Evolutionary conservation across 2,329 filamentous ascomycete species (phyloP), one percentile per base, ranked within the genome.

Genomic region (Coleophoma crateriformis): DNA sequence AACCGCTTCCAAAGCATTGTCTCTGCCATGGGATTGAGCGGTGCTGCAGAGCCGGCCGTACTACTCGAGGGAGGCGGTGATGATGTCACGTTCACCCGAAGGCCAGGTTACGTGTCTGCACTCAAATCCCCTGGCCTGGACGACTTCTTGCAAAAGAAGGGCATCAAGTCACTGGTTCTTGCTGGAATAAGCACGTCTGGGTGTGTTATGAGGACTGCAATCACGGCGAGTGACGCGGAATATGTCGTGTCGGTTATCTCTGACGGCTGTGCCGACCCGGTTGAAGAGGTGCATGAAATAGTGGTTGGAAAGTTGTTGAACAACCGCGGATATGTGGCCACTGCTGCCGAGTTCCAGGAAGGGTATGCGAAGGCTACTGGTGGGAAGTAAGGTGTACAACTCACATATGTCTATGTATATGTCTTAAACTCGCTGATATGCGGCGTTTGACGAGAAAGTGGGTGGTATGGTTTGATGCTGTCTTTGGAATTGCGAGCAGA

Each of bases 221-320:
- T 57, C 35, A 51, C 52, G 20, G 61, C 58, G 11, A 47, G 47
- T 14, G 61, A 64, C 53, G 54, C 33, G 12, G 61, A 58, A 22
- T 64, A 54, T 45, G 59, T 63, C 14, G 60, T 63, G 20, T 58
- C 59, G n/a, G 58, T 62, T 27, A 48, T 62, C 27, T 52, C 49
- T 39, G 61, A 64, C 48, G 61, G 54, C 22, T 64, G 61, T 52
- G 58, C 58, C 17, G 61, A 63, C 42, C 47, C 41, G 14, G 45
- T 46, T 7, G 47, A 59, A 19, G 54, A 49, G 14, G 47, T 61
- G 34, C 61, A 63, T 50, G 46, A 48, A 4, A 7, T 46, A 5
- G 10, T 46, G 45, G 17, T 46, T 13, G 45, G 17, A 37, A 46
- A 46, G 14, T n/a, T 46, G 19, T 35, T 46, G 10, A 15, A 17